Base-by-base conservation (phyloP, 768 basidiomycete species). In the Trametopsis cervina region DNA sequence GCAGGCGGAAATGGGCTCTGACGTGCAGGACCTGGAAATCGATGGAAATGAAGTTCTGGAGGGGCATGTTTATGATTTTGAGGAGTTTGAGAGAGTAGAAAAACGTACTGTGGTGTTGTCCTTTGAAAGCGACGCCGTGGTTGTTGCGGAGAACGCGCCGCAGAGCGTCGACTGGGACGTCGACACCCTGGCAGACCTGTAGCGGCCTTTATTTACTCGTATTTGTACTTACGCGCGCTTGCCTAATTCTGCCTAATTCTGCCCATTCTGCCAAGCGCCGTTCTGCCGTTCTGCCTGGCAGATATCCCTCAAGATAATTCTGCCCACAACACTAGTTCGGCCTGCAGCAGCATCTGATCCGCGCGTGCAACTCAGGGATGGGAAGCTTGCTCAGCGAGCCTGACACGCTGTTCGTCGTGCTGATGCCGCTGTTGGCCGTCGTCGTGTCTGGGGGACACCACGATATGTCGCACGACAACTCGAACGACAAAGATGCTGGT, bases 31-130 rank as follows among this genome's bases (percentile, higher is more conserved):
- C 10, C 20, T 12, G 20, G 27, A 46, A 6, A 20, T 36, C 12
- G 12, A 17, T 4, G 43, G 25, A n/a, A 13, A 26, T n/a, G 45
- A 46, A 23, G 45, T 46, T 4, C 20, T 44, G 4, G 24, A 25
- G 10, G 43, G 43, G 13, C 4, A 17, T 12, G 7, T 44, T 4
- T 46, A 46, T 21, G 22, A 39, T 21, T 46, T 46, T 22, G 10
- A 38, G 9, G 35, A 46, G 45, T 25, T 38, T n/a, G 45, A 46
- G 21, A 38, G 25, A 23, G 45, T 38, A 4, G 33, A 46, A 5
- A 20, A 33, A 24, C 35, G 35, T 6, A 20, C 20, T 10, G 33
- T 46, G 33, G 35, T 37, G 29, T 15, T 23, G 5, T 5, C 6
- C 13, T 42, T n/a, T 21, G 41, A 13, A n/a, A n/a, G 25, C 20